A percentile compares a stretch with the other conserved stretches of the same genome.
Evolutionary conservation across 1,284 basidiomycete species (phyloP).

Genomic region (Cryptococcus hybrid): DNA sequence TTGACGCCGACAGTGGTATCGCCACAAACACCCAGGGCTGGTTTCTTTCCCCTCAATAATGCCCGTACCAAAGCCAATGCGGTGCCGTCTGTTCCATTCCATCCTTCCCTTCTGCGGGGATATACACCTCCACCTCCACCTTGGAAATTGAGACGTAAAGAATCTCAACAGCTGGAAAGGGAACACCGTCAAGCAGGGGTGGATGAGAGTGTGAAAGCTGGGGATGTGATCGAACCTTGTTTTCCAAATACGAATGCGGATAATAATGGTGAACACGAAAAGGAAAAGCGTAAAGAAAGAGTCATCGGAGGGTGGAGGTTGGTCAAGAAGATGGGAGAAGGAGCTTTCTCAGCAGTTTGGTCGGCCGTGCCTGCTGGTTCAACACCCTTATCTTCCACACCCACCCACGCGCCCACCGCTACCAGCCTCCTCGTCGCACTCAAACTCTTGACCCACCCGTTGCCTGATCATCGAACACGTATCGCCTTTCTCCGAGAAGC

Average conservation of each 20-base stretch:
- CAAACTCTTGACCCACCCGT: conserved; percentile 73
- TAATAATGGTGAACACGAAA: conserved; percentile 5
- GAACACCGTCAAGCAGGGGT: conserved; percentile 20
- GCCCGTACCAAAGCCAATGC: not conserved
- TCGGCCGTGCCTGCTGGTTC: conserved; percentile 54
- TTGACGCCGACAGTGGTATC: too few relatives aligned
- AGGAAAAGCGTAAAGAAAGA: conserved; percentile 1
- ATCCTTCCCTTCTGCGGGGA: too few relatives aligned
- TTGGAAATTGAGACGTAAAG: conserved; percentile 9
- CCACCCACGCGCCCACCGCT: not conserved
- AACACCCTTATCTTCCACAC: not conserved
- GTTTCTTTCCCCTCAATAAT: too few relatives aligned
- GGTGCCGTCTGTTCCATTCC: conserved; percentile 4
- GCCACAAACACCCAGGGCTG: too few relatives aligned
- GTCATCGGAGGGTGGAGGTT: conserved; percentile 49
- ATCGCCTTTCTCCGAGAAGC: conserved; percentile 85
- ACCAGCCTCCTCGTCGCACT: conserved; percentile 57
- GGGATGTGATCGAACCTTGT: conserved; percentile 22
- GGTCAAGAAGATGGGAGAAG: conserved; percentile 62
- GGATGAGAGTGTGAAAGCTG: conserved; percentile 17
- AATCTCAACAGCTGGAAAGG: conserved; percentile 19
- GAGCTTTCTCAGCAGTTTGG: conserved; percentile 76
- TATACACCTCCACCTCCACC: too few relatives aligned
- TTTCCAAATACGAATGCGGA: not conserved
- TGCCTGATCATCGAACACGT: conserved; percentile 64